A percentile compares a stretch with the other conserved stretches of the same genome.
These are phyloP conservation scores for Xerocomus nothofagi DNA, from an alignment of 1,284 basidiomycete genomes.

Conservation along the genomic window DNA sequence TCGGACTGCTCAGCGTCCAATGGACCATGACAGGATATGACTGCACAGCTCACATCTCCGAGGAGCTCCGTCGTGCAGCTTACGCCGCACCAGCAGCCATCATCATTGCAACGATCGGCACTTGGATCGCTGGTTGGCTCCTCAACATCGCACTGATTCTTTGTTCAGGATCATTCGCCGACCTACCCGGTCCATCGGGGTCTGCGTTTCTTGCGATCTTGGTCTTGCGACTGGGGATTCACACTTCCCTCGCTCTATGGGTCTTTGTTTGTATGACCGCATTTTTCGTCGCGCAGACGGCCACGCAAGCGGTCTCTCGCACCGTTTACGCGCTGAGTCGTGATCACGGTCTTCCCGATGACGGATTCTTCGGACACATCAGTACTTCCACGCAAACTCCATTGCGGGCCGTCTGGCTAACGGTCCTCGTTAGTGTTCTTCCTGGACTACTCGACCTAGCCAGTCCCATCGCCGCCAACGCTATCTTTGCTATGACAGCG, in stretches of 20 bases:
- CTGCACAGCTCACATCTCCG: conserved; percentile 85
- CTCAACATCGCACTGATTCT: conserved; percentile 83
- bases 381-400: conserved; percentile 72
- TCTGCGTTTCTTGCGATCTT: conserved; percentile 63
- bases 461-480: conserved; percentile 75
- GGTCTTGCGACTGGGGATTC: conserved; percentile 68
- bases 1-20: conserved; percentile 88
- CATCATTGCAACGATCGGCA: conserved; percentile 87
- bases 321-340: conserved; percentile 91
- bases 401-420: conserved; percentile 80
- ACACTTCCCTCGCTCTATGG: conserved; percentile 75
- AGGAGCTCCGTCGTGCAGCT: conserved; percentile 88
- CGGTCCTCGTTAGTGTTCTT: conserved; percentile 65
- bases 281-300: conserved; percentile 81
- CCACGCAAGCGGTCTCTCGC: conserved; percentile 84
- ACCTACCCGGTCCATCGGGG: conserved; percentile 63
- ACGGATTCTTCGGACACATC: conserved; percentile 75
- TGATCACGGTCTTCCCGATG: conserved; percentile 80
- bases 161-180: conserved; percentile 70
- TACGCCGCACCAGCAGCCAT: conserved; percentile 82
- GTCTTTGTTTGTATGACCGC: conserved; percentile 74
- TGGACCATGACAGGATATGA: conserved; percentile 88
- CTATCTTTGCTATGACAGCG: conserved; percentile 80
- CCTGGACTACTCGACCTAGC: conserved; percentile 80
- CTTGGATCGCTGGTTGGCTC: conserved; percentile 81